Conservation (phyloP, 106 monocot species). For the Ottelia alismoides region DNA sequence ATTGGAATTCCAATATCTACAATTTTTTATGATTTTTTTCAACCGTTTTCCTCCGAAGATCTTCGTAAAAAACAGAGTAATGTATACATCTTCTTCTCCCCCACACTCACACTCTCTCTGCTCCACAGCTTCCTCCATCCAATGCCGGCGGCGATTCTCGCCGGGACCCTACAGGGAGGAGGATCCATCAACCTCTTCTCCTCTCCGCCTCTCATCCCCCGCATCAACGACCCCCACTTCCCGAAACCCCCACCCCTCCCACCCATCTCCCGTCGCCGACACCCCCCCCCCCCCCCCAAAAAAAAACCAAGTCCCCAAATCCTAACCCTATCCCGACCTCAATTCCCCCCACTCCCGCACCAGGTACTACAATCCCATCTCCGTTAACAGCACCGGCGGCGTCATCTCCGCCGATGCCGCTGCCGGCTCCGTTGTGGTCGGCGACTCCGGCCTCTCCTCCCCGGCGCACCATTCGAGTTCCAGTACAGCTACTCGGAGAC, state of each 20-base stretch:
- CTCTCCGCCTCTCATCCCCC: constrained; percentile 17
- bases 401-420: constrained; percentile 11
- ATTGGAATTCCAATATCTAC: too few species aligned
- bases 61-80: too few species aligned
- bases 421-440: constrained; percentile 59
- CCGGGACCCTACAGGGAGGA: constrained; percentile 12
- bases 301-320: too few species aligned
- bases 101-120: too few species aligned
- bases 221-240: constrained; percentile 20
- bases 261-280: constrained; percentile 12
- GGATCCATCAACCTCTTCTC: constrained; percentile 26
- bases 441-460: constrained; percentile 70
- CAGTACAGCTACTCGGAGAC: constrained; percentile 98
- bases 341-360: constrained; percentile 42
- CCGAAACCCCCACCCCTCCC: constrained; percentile 6
- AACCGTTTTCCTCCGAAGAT: too few species aligned
- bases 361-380: constrained; percentile 67
- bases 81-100: too few species aligned
- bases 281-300: too few species aligned
- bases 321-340: constrained; percentile 12
- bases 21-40: too few species aligned
- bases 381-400: too few species aligned
- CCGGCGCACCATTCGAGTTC: constrained; percentile 88
- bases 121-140: constrained; percentile 19
- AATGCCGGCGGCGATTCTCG: constrained; percentile 16